Base-by-base conservation (phyloP, 208 protist species). In the Trypanosoma brucei region DNA sequence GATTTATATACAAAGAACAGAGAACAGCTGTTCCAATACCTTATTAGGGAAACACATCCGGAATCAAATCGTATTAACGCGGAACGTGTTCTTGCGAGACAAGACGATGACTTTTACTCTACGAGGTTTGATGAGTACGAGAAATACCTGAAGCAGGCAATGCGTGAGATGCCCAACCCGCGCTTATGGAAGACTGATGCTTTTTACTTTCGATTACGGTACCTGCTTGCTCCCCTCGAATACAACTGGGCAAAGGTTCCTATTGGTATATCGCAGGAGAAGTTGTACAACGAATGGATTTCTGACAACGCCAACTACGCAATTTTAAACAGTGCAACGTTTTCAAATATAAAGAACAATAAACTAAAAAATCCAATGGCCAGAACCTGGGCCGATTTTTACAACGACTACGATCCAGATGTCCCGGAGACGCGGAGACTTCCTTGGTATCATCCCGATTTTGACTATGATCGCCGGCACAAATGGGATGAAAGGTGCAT, bases 401-500 rank as follows among this genome's bases (percentile, higher is more conserved):
- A 95, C 70, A 75, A 59, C 8, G 76, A 79, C 39, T 95, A 88
- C 67, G 88, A 95, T 74, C 88, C 88, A 4, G 88, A 95, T 64
- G 70, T 90, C 5, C 85, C 88, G 11, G 81, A 84, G 44, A 95
- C 88, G 42, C 80, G 88, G 13, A 78, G 78, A 56, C 77, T 95
- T 42, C 88, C 88, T 40, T 95, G 88, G 88, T 95, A 92, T 69
- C 83, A 95, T 71, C 73, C 72, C 52, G 85, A 92, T 37, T 95
- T 95, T 56, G 73, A 95, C 76, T 95, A 95, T 71, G 88, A 95
- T 64, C 81, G 85, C 35, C 84, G 88, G 57, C 78, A 95, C 65
- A 92, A 91, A 68, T 95, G 88, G 86, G 88, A 95, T 65, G 88
- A 95, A 76, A 78, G 88, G 14, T 95, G 88, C 68, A 95, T 95